Base-by-base conservation (phyloP, 164 flowering plant genomes). In the Piper longum region DNA sequence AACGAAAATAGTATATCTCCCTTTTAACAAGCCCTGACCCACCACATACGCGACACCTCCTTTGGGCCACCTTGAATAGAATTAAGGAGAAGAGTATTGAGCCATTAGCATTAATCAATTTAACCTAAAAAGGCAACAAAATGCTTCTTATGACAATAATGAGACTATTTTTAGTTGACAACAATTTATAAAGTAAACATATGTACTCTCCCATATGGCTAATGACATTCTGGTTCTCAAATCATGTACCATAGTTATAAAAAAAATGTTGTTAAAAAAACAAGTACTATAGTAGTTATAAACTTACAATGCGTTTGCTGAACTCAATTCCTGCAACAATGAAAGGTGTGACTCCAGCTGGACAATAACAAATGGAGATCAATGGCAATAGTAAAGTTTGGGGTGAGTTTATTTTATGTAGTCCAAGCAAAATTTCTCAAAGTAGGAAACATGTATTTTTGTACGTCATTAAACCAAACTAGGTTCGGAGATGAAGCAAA, bases 311-410 rank as follows among this genome's bases (percentile, higher is more conserved):
- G 71, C 96, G 80, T 77, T 92, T 89, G 75, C 86, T 79, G 76
- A 92, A 91, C 44, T 91, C 98, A 54, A 91, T 77, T 43, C 89
- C 96, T 11, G 98, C 98, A 4, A 92, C 88, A 62, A 92, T 77
- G 64, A 89, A 89, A 11, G 98, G 98, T 0, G 81, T 72, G 7
- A 85, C 80, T 18, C 98, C 98, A 78, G 98, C 98, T 91, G 85
- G 68, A 59, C 41, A 51, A 61, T 2, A 9, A 51, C 5, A 41
- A 44, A 43, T 12, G 12, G 13, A 16, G 19, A 63, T 8, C 16
- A n/a, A 13, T 14, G 42, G 1, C 12, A 26, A 4, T 36, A 26
- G 26, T 5, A 26, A 2, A 36, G 17, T 19, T 14, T n/a, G 5
- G 19, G 2, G 18, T 7, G 7, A 16, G 40, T 2, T 63, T 4